Evolutionary conservation across 139 green algal species (phyloP).

Genomic region (Chlorella sp.): DNA sequence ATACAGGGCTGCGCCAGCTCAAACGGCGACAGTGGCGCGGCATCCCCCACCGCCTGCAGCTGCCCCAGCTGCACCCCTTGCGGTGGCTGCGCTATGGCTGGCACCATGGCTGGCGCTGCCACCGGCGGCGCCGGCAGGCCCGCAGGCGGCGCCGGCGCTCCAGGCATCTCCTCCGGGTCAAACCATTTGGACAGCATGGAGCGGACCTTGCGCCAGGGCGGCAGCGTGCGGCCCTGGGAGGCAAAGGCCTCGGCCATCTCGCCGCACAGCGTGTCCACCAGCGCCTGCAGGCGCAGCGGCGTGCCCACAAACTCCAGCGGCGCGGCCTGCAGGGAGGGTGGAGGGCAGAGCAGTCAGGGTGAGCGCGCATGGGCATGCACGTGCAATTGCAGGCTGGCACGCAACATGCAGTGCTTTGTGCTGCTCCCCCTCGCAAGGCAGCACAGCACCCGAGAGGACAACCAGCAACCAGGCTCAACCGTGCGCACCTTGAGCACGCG

Average conservation of each 20-base stretch:
- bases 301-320: conserved; percentile 67
- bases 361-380: not conserved
- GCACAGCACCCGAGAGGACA: no score
- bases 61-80: not conserved
- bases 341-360: not conserved
- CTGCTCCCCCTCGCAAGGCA: no score
- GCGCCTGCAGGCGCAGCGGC: conserved; percentile 50
- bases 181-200: conserved; percentile 72
- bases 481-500: conserved; percentile 42
- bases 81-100: no score
- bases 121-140: not conserved
- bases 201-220: conserved; percentile 62
- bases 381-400: not conserved
- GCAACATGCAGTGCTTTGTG: not conserved
- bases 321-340: conserved; percentile 12
- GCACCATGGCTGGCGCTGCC: not conserved
- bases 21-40: not conserved
- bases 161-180: conserved; percentile 32
- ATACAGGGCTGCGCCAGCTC: not conserved
- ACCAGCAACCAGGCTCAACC: no score
- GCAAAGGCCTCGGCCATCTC: conserved; percentile 61
- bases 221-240: conserved; percentile 39
- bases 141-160: not conserved
- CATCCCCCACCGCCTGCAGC: not conserved
- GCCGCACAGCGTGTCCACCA: conserved; percentile 58